Base-by-base conservation (phyloP, 345 rosid genomes). In the Rhizophora apiculata region DNA sequence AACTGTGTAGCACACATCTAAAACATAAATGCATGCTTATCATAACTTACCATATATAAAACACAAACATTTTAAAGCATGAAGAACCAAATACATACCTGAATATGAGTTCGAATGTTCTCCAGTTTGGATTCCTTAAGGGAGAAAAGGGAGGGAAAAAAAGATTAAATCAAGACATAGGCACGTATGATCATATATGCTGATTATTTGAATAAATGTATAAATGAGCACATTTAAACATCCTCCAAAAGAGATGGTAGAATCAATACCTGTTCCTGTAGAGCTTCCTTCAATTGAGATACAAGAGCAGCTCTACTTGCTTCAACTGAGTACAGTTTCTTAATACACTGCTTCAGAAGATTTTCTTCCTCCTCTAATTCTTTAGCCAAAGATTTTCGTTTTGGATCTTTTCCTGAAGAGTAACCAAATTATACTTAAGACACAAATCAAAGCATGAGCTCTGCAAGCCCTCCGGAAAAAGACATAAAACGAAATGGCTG, bases 51-150 rank as follows among this genome's bases (percentile, higher is more conserved):
- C 29, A 34, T 27, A 22, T 54, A 22, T 68, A 21, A 21, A 72
- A 21, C 19, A 58, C 20, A 27, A 10, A 57, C 8, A 21, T 22
- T 30, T 46, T 20, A 3, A 27, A 63, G 26, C 64, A 59, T 31
- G 19, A 39, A 39, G 65, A 49, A n/a, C 24, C 52, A 56, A 29
- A 65, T 19, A 54, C 68, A 21, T 78, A 94, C 97, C 89, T 86
- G 96, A 76, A 78, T 87, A 83, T 92, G 97, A 51, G 96, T 85
- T 68, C 85, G 83, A n/a, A 94, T 82, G 74, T 88, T 82, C 82
- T 90, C 93, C 75, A 94, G 81, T 76, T 88, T 88, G 3, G 99
- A 92, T 82, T 90, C 96, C 96, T 94, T 76, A 62, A 60, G 79
- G 53, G 63, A 22, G 46, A 36, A 61, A 60, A 60, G 18, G 64